These are phyloP conservation scores for Liriodendron chinense DNA, from an alignment of 164 flowering plant genomes.

Conservation along the genomic window DNA sequence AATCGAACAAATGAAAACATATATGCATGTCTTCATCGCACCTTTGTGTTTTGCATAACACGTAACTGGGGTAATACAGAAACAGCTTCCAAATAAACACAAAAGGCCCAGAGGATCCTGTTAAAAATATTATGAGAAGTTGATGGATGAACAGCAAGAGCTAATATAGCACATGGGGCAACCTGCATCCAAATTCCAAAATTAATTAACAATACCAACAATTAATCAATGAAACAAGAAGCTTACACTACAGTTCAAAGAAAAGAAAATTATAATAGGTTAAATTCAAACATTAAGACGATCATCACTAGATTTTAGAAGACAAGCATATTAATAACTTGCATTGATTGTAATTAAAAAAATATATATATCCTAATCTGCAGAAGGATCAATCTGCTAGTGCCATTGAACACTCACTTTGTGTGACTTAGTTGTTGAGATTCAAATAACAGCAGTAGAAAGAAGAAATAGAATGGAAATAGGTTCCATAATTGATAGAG, in stretches of 20 bases:
- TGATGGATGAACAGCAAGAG: conserved; percentile 45
- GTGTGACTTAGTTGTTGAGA: too few species aligned
- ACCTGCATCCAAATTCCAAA: conserved; percentile 28
- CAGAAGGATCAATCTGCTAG: too few species aligned
- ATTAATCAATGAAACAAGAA: background rate
- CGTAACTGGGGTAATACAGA: conserved; percentile 56
- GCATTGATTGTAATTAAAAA: too few species aligned
- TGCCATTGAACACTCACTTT: too few species aligned
- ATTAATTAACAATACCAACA: background rate
- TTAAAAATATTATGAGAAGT: conserved; percentile 45
- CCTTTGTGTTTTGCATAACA: conserved; percentile 64
- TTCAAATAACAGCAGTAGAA: too few species aligned
- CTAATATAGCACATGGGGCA: conserved; percentile 43
- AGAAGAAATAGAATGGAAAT: too few species aligned
- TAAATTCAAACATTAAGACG: background rate
- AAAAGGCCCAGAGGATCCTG: conserved; percentile 54
- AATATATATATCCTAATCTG: too few species aligned
- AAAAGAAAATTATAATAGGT: too few species aligned
- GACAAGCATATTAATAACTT: background rate
- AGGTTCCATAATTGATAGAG: too few species aligned
- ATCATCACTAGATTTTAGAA: background rate
- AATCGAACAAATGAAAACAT: background rate
- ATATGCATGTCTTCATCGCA: background rate
- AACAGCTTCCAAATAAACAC: conserved; percentile 63
- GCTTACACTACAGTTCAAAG: background rate